These are phyloP conservation scores for Pontederia crassipes DNA, from an alignment of 176 grass and related monocot species.

Conservation along the genomic window DNA sequence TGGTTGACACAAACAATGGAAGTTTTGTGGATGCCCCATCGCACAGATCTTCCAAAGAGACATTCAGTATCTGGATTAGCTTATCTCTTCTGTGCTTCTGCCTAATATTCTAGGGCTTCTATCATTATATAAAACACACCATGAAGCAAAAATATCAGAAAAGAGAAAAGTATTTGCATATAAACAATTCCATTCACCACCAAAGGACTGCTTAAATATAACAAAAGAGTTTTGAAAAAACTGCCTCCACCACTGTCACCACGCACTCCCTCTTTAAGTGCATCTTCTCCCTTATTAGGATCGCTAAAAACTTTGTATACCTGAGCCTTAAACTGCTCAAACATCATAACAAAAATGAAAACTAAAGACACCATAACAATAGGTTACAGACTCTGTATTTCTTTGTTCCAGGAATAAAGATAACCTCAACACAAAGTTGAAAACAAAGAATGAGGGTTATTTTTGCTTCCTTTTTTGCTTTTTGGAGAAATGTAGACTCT, in stretches of 20 bases:
- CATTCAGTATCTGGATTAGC: slow-evolving; percentile 77
- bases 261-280: slow-evolving; percentile 91
- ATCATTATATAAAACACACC: slow-evolving; percentile 21
- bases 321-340: slow-evolving; percentile 78
- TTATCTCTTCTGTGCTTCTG: slow-evolving; percentile 75
- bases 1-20: slow-evolving; percentile 66
- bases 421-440: background rate
- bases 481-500: too few species aligned
- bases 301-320: slow-evolving; percentile 89
- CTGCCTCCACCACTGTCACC: slow-evolving; percentile 30
- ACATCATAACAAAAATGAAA: slow-evolving; percentile 7
- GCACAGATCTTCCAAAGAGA: slow-evolving; percentile 85
- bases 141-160: background rate
- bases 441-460: background rate
- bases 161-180: background rate
- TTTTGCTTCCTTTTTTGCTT: too few species aligned
- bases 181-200: slow-evolving; percentile 24
- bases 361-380: slow-evolving; percentile 2
- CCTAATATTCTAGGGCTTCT: slow-evolving; percentile 66
- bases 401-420: too few species aligned
- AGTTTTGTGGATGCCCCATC: slow-evolving; percentile 77
- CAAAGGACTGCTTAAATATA: slow-evolving; percentile 85
- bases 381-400: background rate
- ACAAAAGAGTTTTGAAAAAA: slow-evolving; percentile 71
- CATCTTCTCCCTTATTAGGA: slow-evolving; percentile 89